Evolutionary conservation across 2,329 filamentous ascomycete species (phyloP).

Genomic region (Aspergillus sp.): DNA sequence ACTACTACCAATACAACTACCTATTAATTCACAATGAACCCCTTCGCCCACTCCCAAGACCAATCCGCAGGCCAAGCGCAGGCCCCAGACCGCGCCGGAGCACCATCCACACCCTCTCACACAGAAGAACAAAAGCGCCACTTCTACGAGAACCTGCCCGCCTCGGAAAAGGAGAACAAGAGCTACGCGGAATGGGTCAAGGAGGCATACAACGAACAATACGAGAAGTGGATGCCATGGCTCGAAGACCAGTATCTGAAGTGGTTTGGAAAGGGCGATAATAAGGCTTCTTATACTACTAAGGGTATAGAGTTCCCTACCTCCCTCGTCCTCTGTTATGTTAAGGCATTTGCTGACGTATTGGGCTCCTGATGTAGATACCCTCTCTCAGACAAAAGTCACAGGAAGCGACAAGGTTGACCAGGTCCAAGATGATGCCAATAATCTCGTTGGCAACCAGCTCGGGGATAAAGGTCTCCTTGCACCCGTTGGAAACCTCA

Average conservation of each 20-base stretch:
- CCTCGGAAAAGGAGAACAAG: slow-evolving; percentile 21
- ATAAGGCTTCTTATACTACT: slow-evolving; percentile 55
- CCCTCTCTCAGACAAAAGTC: slow-evolving; percentile 53
- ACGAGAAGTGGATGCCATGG: slow-evolving; percentile 59
- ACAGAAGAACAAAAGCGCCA: slow-evolving; percentile 22
- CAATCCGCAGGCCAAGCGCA: not conserved
- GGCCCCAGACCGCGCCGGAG: not conserved
- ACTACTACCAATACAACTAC: not conserved
- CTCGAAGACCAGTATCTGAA: slow-evolving; percentile 56
- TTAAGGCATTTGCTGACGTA: not conserved
- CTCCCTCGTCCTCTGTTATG: not conserved
- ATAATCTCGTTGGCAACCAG: slow-evolving; percentile 51
- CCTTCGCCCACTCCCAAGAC: not conserved
- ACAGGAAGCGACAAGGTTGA: slow-evolving; percentile 53
- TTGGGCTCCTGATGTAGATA: slow-evolving; percentile 34
- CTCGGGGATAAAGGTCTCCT: slow-evolving; percentile 53
- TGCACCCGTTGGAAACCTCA: slow-evolving; percentile 50
- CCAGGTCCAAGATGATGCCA: slow-evolving; percentile 52
- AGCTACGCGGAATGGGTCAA: slow-evolving; percentile 41
- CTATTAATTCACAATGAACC: not conserved
- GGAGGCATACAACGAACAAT: slow-evolving; percentile 52
- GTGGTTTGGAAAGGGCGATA: slow-evolving; percentile 56
- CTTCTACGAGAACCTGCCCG: slow-evolving; percentile 19
- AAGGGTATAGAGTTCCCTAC: slow-evolving; percentile 42
- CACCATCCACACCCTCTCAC: slow-evolving; percentile 6